A percentile compares a stretch with the other conserved stretches of the same genome.
These are phyloP conservation scores for Andrographis paniculata DNA, from an alignment of 305 asterid genomes.

Conservation along the genomic window DNA sequence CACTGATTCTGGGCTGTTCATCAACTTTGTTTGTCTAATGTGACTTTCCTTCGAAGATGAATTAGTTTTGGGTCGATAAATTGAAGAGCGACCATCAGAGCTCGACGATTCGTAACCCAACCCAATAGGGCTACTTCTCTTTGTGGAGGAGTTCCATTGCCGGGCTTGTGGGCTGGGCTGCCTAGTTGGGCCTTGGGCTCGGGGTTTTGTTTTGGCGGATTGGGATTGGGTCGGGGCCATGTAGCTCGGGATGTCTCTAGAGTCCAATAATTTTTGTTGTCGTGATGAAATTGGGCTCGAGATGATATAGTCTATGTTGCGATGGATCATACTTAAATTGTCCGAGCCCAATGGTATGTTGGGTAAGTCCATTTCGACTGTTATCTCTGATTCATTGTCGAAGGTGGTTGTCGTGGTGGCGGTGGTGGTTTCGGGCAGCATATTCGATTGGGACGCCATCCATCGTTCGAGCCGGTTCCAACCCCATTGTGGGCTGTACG, in stretches of 20 bases:
- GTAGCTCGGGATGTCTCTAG: conserved; percentile 49
- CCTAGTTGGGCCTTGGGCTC: conserved; percentile 37
- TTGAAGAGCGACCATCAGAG: conserved; percentile 45
- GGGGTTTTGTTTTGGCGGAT: conserved; percentile 71
- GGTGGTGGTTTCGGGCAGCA: too few species aligned
- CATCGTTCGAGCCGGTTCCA: conserved; percentile 91
- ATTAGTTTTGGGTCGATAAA: conserved; percentile 46
- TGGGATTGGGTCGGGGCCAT: conserved; percentile 85
- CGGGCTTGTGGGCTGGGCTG: conserved; percentile 33
- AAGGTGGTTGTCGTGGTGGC: not conserved
- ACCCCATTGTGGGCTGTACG: conserved; percentile 50
- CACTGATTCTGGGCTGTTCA: conserved; percentile 58
- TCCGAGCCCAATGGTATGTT: conserved; percentile 35
- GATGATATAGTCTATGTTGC: conserved; percentile 20
- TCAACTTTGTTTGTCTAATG: conserved; percentile 40
- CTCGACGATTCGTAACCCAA: conserved; percentile 45
- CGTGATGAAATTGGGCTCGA: conserved; percentile 39
- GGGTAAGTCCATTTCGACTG: conserved; percentile 60
- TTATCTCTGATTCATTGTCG: conserved; percentile 53
- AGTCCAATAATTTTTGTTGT: conserved; percentile 23
- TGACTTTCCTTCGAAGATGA: conserved; percentile 37
- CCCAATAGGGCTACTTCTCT: conserved; percentile 31
- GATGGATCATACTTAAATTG: conserved; percentile 25
- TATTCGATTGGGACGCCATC: conserved; percentile 78
- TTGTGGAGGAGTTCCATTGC: conserved; percentile 58